These are phyloP conservation scores for Elsinoe necatrix DNA, from an alignment of 2,329 filamentous ascomycete genomes.

Conservation along the genomic window DNA sequence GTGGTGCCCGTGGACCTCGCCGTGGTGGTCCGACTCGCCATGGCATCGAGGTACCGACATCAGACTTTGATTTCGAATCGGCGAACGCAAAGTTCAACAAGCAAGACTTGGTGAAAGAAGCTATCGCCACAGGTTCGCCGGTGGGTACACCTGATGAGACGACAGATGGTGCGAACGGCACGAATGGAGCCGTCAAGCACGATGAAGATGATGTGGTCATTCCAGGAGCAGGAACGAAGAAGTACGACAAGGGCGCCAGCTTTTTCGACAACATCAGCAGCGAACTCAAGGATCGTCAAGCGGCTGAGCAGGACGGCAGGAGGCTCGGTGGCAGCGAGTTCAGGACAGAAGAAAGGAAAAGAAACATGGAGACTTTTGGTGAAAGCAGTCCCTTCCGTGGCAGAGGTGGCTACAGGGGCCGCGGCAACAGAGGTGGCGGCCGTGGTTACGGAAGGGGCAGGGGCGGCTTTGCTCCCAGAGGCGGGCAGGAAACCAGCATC, in stretches of 20 bases:
- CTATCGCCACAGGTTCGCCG: constrained; percentile 68
- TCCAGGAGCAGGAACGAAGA: constrained; percentile 36
- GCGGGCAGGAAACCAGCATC: background rate
- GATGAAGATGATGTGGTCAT: constrained; percentile 38
- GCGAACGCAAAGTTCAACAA: constrained; percentile 87
- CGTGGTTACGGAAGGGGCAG: constrained; percentile 8
- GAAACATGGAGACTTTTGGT: constrained; percentile 96
- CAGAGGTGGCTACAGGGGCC: constrained; percentile 67
- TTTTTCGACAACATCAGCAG: constrained; percentile 99
- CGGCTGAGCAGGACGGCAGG: constrained; percentile 54
- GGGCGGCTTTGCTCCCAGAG: constrained; percentile 5
- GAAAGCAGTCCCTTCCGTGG: constrained; percentile 82
- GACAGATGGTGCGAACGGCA: constrained; percentile 39
- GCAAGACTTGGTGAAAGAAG: constrained; percentile 79
- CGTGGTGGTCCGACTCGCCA: constrained; percentile 34
- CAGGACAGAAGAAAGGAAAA: constrained; percentile 84
- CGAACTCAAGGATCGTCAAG: constrained; percentile 80
- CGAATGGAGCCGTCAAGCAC: constrained; percentile 26
- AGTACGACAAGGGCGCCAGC: constrained; percentile 79
- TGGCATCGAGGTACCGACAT: constrained; percentile 70
- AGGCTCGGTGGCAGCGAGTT: constrained; percentile 65
- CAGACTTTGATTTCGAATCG: constrained; percentile 85
- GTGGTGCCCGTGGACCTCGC: constrained; percentile 35
- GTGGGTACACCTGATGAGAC: constrained; percentile 34
- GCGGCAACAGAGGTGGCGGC: constrained; percentile 27